Conservation (phyloP, 2,329 filamentous ascomycete species). For the Xylariaceae sp. region DNA sequence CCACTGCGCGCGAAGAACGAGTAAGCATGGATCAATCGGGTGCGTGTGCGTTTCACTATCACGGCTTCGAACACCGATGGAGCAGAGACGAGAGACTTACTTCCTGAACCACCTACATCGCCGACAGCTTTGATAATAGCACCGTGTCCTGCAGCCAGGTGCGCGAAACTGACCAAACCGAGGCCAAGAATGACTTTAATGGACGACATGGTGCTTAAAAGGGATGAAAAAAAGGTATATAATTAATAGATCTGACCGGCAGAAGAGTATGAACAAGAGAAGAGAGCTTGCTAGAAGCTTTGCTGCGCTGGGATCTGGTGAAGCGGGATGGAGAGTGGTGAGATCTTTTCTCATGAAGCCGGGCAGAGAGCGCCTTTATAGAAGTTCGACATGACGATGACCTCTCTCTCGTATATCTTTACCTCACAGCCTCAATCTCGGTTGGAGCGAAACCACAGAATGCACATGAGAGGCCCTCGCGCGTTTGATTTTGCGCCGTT, state of each 20-base stretch:
- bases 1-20: slow-evolving; percentile 37
- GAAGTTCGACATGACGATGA: not conserved
- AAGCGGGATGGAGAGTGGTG: not conserved
- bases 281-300: slow-evolving; percentile 17
- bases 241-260: slow-evolving; percentile 32
- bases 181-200: slow-evolving; percentile 43
- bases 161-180: slow-evolving; percentile 58
- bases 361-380: slow-evolving; percentile 14
- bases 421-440: not conserved
- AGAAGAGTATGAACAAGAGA: slow-evolving; percentile 22
- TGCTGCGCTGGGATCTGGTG: not conserved
- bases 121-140: slow-evolving; percentile 65
- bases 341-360: slow-evolving; percentile 5
- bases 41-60: too few species aligned
- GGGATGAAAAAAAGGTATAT: slow-evolving; percentile 1
- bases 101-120: slow-evolving; percentile 62
- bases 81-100: slow-evolving; percentile 31
- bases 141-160: slow-evolving; percentile 65
- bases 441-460: not conserved
- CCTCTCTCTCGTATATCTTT: not conserved
- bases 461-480: not conserved
- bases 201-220: slow-evolving; percentile 35
- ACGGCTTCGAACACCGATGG: too few species aligned
- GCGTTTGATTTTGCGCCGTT: not conserved
- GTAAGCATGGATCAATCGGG: slow-evolving; percentile 2